phyloP scores from a whole-genome alignment of 1,284 basidiomycete species.

The Cutaneotrichosporon cavernicola region DNA sequence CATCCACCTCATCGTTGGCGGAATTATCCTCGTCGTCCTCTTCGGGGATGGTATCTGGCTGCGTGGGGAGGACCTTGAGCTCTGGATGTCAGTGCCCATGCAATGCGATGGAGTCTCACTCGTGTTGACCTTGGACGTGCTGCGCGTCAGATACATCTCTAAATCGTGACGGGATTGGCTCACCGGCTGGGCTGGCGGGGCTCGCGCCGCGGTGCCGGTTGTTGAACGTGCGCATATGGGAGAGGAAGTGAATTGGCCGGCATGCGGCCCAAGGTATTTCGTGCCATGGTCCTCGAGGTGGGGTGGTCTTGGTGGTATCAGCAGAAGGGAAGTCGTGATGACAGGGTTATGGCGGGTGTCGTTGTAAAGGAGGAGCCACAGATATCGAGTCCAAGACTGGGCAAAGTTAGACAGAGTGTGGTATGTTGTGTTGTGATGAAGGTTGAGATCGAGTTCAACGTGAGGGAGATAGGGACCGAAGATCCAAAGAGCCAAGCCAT shows the following conservation, averaged over 20 bases:
- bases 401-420: background rate
- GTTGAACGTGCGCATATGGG: constrained; percentile 47
- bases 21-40: constrained; percentile 59
- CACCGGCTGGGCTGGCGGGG: constrained; percentile 52
- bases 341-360: background rate
- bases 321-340: background rate
- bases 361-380: background rate
- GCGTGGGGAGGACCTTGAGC: constrained; percentile 89
- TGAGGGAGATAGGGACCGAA: background rate
- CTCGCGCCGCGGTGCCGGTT: constrained; percentile 37
- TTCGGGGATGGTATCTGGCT: constrained; percentile 66
- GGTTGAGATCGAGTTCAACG: no score
- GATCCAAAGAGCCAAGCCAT: background rate
- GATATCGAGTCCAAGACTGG: background rate
- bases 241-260: constrained; percentile 42
- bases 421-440: background rate
- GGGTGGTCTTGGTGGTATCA: background rate
- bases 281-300: constrained; percentile 7
- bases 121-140: constrained; percentile 66
- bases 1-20: constrained; percentile 39
- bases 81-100: constrained; percentile 58
- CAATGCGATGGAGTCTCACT: constrained; percentile 40
- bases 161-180: constrained; percentile 19
- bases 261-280: constrained; percentile 21
- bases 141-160: constrained; percentile 23